Evolutionary conservation across 225 moss, liverwort and hornwort genomes (phyloP), one percentile per base, ranked within the genome.

Genomic region (Polytrichum commune): DNA sequence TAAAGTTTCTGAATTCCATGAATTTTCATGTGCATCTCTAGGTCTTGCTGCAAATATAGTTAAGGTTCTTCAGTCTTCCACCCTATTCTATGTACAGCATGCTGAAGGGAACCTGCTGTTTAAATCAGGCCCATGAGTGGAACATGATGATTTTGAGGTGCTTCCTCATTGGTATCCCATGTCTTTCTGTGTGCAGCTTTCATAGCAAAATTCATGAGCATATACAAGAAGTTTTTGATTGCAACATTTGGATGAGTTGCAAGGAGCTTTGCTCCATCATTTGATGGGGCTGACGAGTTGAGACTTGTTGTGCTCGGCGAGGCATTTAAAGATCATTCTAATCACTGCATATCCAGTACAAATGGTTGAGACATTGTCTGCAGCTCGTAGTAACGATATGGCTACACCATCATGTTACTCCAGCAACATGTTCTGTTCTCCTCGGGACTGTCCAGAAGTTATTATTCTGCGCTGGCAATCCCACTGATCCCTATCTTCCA

Each of bases 151-250:
- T 64, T 64, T 64, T 46, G 46, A 46, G 28, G 27, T 64, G 28
- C 10, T 27, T 64, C 6, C 6, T 24, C 29, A 18, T 64, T 18
- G 6, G 18, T 27, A 64, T 64, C 27, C 28, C 25, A 61, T 61
- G 22, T 26, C 26, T 57, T 18, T 72, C 29, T 64, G 20, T 74
- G 67, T 77, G 79, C 96, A 90, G 96, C 91, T 38, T 96, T 96
- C 72, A 91, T 93, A 63, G 96, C 89, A 20, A 96, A 89, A 69
- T 96, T 93, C 71, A 93, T 96, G 87, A 96, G 90, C 71, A 90
- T 96, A 55, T 86, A 89, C 80, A 91, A 93, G 80, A 89, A 83
- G 66, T 96, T 96, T 66, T 75, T 96, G 65, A 91, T 89, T 58
- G 81, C 90, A 55, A 93, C 91, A 29, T 93, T 96, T 55, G 93